Evolutionary conservation across 2,329 filamentous ascomycete genomes (phyloP).

Genomic region (Knoxdaviesia proteae): DNA sequence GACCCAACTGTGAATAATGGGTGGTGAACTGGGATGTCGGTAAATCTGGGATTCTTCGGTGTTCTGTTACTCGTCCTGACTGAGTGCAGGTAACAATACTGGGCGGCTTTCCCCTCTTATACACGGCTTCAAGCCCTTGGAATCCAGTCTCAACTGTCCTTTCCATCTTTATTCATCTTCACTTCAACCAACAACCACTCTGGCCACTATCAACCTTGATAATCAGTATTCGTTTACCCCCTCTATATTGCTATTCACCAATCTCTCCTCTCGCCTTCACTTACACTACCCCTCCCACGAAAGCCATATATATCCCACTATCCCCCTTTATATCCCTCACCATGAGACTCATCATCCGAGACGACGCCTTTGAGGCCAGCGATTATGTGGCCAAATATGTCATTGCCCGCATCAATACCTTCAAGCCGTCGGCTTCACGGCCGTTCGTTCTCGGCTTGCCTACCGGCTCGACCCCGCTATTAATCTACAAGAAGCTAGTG

Average conservation of each 20-base stretch:
- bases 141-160: too few species aligned
- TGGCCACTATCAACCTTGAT: too few species aligned
- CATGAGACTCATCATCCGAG: constrained; percentile 71
- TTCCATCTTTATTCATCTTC: too few species aligned
- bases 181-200: too few species aligned
- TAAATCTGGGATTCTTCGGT: too few species aligned
- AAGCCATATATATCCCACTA: constrained; percentile 4
- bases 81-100: too few species aligned
- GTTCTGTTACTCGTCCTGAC: too few species aligned
- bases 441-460: constrained; percentile 71
- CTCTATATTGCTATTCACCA: not conserved
- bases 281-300: not conserved
- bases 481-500: constrained; percentile 60
- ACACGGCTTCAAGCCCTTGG: too few species aligned
- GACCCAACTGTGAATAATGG: too few species aligned
- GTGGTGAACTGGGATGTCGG: too few species aligned
- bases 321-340: constrained; percentile 10
- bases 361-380: constrained; percentile 47
- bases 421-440: constrained; percentile 47
- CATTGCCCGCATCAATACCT: constrained; percentile 60
- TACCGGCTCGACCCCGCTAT: constrained; percentile 62
- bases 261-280: not conserved
- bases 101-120: too few species aligned
- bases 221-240: too few species aligned
- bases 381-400: constrained; percentile 67